Conservation (phyloP, 108 stramenopile genomes). For the Stephanodiscus triporus region DNA sequence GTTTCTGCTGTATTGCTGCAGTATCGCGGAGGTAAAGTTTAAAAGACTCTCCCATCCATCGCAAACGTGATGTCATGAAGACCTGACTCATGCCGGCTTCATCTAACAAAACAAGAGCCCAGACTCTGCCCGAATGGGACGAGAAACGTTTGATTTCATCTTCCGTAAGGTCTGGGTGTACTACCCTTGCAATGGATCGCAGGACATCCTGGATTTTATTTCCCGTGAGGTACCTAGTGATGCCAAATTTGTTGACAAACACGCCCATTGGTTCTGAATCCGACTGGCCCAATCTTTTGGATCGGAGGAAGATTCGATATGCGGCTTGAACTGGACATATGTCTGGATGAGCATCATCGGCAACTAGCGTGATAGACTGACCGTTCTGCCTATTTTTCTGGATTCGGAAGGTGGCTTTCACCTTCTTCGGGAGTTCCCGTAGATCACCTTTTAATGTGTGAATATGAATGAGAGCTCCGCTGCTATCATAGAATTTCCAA, state of each 20-base stretch:
- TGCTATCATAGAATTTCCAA: background rate
- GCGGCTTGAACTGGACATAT: constrained; percentile 9
- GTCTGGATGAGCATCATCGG: background rate
- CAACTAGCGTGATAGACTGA: background rate
- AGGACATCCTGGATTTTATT: background rate
- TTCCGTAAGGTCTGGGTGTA: constrained; percentile 4
- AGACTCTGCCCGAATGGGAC: constrained; percentile 14
- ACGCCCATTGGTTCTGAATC: constrained; percentile 13
- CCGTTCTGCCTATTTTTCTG: constrained; percentile 24
- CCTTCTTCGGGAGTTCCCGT: background rate
- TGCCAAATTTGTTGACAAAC: background rate
- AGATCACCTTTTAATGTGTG: background rate
- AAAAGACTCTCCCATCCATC: constrained; percentile 15
- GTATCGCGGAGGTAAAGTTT: background rate
- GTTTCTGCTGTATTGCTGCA: background rate
- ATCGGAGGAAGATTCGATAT: background rate
- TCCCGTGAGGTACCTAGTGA: constrained; percentile 9
- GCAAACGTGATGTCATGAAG: background rate
- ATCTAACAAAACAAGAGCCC: constrained; percentile 11
- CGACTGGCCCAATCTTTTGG: constrained; percentile 4
- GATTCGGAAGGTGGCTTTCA: background rate
- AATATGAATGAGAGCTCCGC: background rate
- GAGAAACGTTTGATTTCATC: background rate
- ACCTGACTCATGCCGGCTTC: background rate
- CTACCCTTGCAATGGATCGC: background rate